Base-by-base conservation (phyloP, 2,329 filamentous ascomycete genomes). In the Ophiocordyceps sinensis region DNA sequence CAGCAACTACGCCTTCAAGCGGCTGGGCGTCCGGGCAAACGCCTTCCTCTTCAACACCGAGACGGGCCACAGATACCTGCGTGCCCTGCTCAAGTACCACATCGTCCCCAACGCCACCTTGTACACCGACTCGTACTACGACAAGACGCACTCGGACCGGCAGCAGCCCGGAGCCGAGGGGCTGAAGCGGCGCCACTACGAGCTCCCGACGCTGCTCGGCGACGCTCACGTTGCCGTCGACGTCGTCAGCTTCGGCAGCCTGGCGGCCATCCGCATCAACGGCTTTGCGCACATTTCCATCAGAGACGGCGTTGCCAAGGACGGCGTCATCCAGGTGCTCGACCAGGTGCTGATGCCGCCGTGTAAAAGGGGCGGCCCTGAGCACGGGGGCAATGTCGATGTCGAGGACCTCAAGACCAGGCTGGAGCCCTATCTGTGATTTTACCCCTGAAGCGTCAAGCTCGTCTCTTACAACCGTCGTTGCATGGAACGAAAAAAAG, bases 241-340 rank as follows among this genome's bases (percentile, higher is more conserved):
- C 53, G 71, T 94, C 35, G 70, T 69, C 4, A 66, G 71, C 13
- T 81, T 73, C 51, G 77, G 75, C n/a, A 75, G 81, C 1, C 77
- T 82, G 52, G 75, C 82, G 40, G 70, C 62, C 5, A 79, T 94
- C 45, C 77, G 77, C 55, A 70, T 94, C 52, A 94, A 94, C 53
- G 84, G 79, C 13, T 80, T 79, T 49, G 67, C 70, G 3, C 66
- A 66, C 7, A 82, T 93, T 1, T 65, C 67, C 0, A 64, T 85
- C 7, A 67, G 78, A 46, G 86, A 94, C 54, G 79, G 70, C 0
- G 59, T 91, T 42, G 82, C 80, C 0, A 74, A 71, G 53, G 84
- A 94, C 55, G 88, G 88, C 28, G 86, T 89, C 13, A 73, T 94
- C 31, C 88, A 94, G 43, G 77, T 89, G 14, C 67, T 91, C 0